Evolutionary conservation across 768 basidiomycete species (phyloP).

Genomic region (Boletus sp.): DNA sequence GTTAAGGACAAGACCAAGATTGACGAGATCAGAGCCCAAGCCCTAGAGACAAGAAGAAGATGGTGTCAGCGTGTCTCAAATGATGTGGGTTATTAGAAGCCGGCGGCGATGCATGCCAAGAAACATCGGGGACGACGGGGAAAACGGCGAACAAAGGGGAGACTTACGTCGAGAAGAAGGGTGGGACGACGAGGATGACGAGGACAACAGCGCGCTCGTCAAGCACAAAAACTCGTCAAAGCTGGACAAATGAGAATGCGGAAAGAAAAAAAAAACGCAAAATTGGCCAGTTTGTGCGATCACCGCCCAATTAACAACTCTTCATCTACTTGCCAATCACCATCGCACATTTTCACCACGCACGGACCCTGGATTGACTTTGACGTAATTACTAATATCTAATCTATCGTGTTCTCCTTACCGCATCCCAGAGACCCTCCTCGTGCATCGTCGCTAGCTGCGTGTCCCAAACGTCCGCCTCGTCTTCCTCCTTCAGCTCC

Average conservation of each 20-base stretch:
- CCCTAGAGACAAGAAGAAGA: conserved; percentile 11
- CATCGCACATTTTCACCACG: conserved; percentile 21
- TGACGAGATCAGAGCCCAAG: conserved; percentile 32
- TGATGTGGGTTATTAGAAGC: background rate
- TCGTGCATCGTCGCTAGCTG: conserved; percentile 36
- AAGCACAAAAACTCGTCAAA: conserved; percentile 18
- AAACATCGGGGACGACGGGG: background rate
- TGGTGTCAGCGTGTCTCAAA: conserved; percentile 5
- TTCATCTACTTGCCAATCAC: conserved; percentile 20
- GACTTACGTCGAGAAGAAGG: conserved; percentile 26
- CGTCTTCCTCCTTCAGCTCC: conserved; percentile 44
- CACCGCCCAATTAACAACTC: background rate
- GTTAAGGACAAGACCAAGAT: conserved; percentile 33
- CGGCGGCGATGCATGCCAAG: background rate
- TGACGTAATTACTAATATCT: conserved; percentile 14
- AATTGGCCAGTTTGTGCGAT: conserved; percentile 16
- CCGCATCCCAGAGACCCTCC: conserved; percentile 37
- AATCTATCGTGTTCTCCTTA: background rate
- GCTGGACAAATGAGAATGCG: conserved; percentile 16
- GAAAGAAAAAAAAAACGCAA: conserved; percentile 23
- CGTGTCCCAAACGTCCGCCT: conserved; percentile 38
- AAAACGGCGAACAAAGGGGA: background rate
- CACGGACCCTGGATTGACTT: conserved; percentile 25
- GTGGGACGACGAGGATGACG: conserved; percentile 12
- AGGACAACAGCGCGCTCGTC: conserved; percentile 19